Conservation (phyloP, 2,329 filamentous ascomycete species). For the Sphaerulina populicola region DNA sequence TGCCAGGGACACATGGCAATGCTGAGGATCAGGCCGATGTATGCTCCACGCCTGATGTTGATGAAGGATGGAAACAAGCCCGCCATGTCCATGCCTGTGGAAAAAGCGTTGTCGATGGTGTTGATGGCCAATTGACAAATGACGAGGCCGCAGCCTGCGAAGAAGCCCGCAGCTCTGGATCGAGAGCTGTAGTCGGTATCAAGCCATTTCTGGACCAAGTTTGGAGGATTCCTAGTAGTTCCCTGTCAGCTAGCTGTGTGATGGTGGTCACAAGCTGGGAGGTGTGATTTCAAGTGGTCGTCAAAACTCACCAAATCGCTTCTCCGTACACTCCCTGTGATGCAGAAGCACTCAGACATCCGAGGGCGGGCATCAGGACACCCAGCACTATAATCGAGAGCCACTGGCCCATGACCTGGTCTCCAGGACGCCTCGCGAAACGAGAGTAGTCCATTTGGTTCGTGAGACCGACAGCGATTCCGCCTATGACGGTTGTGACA, state of each 20-base stretch:
- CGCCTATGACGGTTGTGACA: constrained; percentile 38
- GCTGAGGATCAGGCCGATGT: constrained; percentile 41
- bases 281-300: constrained; percentile 19
- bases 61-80: constrained; percentile 47
- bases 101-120: constrained; percentile 43
- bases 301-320: constrained; percentile 40
- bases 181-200: constrained; percentile 28
- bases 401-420: constrained; percentile 42
- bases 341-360: constrained; percentile 52
- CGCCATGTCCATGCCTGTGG: constrained; percentile 49
- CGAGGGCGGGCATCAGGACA: constrained; percentile 44
- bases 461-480: constrained; percentile 39
- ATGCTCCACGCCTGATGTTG: constrained; percentile 49
- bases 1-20: constrained; percentile 47
- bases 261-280: constrained; percentile 24
- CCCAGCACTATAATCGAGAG: constrained; percentile 43
- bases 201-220: constrained; percentile 36
- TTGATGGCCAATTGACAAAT: constrained; percentile 41
- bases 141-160: constrained; percentile 40
- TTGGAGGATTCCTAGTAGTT: constrained; percentile 34
- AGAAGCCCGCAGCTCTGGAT: constrained; percentile 41
- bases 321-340: constrained; percentile 46
- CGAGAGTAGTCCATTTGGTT: constrained; percentile 37
- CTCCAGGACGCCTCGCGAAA: constrained; percentile 32
- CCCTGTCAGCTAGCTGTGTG: constrained; percentile 27